Evolutionary conservation across 768 basidiomycete genomes (phyloP).

Genomic region (Clavulina sp.): DNA sequence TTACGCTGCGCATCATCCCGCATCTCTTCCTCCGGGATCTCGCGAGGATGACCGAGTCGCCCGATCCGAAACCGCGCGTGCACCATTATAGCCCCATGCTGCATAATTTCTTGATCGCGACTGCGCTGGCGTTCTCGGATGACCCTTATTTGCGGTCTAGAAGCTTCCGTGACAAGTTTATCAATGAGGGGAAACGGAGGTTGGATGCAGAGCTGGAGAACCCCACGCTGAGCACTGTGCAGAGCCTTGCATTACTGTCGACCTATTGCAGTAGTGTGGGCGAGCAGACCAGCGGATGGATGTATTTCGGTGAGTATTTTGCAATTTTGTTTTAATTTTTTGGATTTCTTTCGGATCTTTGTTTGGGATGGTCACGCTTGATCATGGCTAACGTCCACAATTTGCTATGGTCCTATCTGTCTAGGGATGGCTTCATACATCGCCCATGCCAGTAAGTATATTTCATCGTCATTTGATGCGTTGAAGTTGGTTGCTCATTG

Average conservation of each 20-base stretch:
- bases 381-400: too few species aligned
- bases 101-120: not conserved
- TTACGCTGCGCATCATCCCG: slow-evolving; percentile 33
- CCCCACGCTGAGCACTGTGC: not conserved
- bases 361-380: too few species aligned
- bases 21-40: slow-evolving; percentile 30
- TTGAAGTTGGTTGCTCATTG: too few species aligned
- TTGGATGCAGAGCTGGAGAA: not conserved
- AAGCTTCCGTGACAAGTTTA: not conserved
- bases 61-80: not conserved
- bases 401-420: too few species aligned
- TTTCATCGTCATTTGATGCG: too few species aligned
- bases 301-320: too few species aligned
- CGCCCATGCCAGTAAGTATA: too few species aligned
- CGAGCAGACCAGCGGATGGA: too few species aligned
- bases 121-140: not conserved
- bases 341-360: too few species aligned
- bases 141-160: not conserved
- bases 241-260: not conserved
- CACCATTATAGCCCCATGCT: not conserved
- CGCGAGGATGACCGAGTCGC: not conserved
- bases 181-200: not conserved
- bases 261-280: not conserved
- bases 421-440: too few species aligned
- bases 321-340: too few species aligned